These are phyloP conservation scores for Magnusiomyces suaveolens DNA, from an alignment of 1,139 yeast species.

Conservation along the genomic window DNA sequence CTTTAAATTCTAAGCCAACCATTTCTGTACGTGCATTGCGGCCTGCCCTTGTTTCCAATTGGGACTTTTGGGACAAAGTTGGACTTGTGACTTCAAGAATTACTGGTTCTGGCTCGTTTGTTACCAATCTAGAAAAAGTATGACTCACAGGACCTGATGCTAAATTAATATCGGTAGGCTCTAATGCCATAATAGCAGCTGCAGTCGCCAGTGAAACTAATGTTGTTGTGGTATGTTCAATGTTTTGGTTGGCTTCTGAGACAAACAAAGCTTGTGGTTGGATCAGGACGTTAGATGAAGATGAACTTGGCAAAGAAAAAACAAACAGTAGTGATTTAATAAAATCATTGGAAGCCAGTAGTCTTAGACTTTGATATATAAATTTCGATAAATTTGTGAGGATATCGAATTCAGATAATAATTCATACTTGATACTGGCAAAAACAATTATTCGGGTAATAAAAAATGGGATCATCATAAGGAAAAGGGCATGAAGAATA, in stretches of 20 bases:
- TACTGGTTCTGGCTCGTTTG: not conserved
- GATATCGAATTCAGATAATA: conserved; percentile 3
- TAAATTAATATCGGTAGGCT: not conserved
- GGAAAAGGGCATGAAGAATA: conserved; percentile 7
- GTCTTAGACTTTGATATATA: not conserved
- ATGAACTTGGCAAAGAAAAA: not conserved
- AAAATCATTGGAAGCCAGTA: not conserved
- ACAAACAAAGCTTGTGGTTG: not conserved
- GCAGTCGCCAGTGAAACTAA: not conserved
- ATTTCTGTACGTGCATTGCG: too few relatives aligned
- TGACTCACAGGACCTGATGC: not conserved
- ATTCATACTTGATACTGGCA: conserved; percentile 4
- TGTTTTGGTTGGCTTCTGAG: not conserved
- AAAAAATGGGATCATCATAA: conserved; percentile 6
- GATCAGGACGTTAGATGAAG: not conserved
- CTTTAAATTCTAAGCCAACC: too few relatives aligned
- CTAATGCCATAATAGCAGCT: not conserved
- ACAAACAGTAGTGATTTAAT: not conserved
- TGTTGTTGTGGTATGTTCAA: not conserved
- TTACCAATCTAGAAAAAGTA: not conserved
- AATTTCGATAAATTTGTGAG: not conserved
- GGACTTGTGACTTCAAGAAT: too few relatives aligned
- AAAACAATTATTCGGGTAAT: conserved; percentile 5
- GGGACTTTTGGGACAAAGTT: too few relatives aligned
- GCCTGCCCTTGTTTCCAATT: too few relatives aligned